phyloP scores from a whole-genome alignment of 2,329 filamentous ascomycete species.

The Hypomyces rosellus region DNA sequence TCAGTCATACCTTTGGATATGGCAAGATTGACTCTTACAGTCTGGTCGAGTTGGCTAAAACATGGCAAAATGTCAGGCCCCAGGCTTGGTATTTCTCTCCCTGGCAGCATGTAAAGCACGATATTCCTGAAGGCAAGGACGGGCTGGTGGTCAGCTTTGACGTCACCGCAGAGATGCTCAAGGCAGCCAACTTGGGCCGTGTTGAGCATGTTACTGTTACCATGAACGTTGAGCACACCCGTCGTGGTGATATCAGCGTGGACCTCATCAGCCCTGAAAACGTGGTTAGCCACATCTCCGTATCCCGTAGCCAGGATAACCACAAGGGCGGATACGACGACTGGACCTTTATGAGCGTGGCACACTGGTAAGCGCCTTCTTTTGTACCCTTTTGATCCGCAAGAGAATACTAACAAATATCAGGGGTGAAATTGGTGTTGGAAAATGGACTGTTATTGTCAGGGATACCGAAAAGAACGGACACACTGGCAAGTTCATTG shows the following conservation, averaged over 20 bases:
- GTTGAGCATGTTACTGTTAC: conserved; percentile 95
- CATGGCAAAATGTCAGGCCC: conserved; percentile 83
- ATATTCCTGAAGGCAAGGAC: conserved; percentile 76
- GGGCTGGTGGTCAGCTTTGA: conserved; percentile 77
- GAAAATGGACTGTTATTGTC: conserved; percentile 85
- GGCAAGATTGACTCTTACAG: conserved; percentile 88
- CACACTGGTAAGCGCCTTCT: conserved; percentile 66
- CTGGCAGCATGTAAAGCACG: conserved; percentile 83
- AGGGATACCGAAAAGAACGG: conserved; percentile 78
- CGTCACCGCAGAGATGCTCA: conserved; percentile 74
- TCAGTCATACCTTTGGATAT: conserved; percentile 91
- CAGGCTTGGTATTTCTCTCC: conserved; percentile 93
- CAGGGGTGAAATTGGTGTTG: conserved; percentile 81
- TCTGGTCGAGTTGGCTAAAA: conserved; percentile 78
- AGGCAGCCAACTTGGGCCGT: conserved; percentile 73
- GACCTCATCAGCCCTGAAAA: conserved; percentile 82
- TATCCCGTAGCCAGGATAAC: conserved; percentile 63
- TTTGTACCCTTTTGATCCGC: background rate
- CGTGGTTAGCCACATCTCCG: conserved; percentile 76
- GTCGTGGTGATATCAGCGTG: conserved; percentile 85
- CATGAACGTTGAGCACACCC: conserved; percentile 88
- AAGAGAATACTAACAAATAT: conserved; percentile 24
- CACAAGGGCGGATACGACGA: conserved; percentile 69
- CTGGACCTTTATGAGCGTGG: conserved; percentile 99
- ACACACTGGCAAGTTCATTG: conserved; percentile 69